These are phyloP conservation scores for Silybum marianum DNA, from an alignment of 129 eudicot genomes.

Conservation along the genomic window DNA sequence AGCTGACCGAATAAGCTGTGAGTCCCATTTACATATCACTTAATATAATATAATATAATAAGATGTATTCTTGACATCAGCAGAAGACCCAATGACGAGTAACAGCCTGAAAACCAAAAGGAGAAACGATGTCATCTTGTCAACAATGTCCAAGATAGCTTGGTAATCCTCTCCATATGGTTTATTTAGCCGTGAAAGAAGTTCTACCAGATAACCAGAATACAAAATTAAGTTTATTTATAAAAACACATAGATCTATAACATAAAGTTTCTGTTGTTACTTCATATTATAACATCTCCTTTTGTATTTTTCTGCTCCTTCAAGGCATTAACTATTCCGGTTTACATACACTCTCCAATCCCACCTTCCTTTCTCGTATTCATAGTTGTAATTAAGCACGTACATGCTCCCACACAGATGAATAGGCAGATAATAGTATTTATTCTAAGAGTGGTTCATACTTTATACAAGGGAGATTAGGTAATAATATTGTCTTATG, in stretches of 20 bases:
- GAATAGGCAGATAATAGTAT: background rate
- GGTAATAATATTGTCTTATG: background rate
- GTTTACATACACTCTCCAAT: background rate
- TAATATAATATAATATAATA: background rate
- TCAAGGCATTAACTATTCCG: background rate
- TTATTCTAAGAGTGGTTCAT: background rate
- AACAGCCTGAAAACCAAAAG: background rate
- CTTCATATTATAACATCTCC: background rate
- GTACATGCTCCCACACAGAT: background rate
- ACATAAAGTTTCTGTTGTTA: slow-evolving; percentile 2
- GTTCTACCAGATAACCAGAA: background rate
- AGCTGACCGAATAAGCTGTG: too few species aligned
- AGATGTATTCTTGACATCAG: background rate
- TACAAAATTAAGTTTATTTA: background rate
- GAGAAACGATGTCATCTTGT: background rate
- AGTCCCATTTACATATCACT: background rate
- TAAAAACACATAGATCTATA: background rate
- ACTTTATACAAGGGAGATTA: background rate
- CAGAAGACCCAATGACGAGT: background rate
- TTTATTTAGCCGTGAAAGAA: background rate
- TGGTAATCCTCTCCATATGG: background rate
- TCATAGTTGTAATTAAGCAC: background rate
- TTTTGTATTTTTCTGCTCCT: background rate
- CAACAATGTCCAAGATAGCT: background rate
- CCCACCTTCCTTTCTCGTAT: background rate